Conservation (phyloP, 257 asterid species). For the Knoxia roxburghii region DNA sequence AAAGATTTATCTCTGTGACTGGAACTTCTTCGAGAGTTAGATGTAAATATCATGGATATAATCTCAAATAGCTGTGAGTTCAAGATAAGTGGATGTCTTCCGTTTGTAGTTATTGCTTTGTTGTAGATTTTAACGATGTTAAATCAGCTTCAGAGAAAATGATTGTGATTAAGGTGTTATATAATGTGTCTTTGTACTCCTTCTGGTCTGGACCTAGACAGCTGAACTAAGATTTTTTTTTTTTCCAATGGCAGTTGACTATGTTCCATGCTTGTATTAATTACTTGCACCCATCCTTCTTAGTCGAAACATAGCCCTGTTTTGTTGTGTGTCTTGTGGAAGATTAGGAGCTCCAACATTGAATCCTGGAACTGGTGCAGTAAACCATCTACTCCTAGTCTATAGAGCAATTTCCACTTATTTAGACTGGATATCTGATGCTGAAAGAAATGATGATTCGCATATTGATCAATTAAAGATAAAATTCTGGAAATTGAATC, state of each 20-base stretch:
- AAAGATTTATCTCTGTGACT: constrained; percentile 10
- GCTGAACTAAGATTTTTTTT: background rate
- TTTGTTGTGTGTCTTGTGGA: background rate
- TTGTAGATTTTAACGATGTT: background rate
- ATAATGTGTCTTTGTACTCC: background rate
- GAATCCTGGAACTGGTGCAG: background rate
- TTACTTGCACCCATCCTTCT: background rate
- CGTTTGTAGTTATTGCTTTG: background rate
- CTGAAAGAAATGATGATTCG: background rate
- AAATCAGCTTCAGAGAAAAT: background rate
- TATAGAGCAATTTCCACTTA: background rate
- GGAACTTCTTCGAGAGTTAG: constrained; percentile 2
- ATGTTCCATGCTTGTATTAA: background rate
- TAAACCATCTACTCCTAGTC: background rate
- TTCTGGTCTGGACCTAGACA: background rate
- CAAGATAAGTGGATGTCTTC: background rate
- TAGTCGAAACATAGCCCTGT: background rate
- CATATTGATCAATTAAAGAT: constrained; percentile 1
- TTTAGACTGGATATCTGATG: background rate
- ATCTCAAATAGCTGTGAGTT: background rate
- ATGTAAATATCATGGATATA: background rate
- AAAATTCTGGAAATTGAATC: constrained; percentile 17
- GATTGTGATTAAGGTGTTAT: background rate
- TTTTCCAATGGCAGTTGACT: background rate
- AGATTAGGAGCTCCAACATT: background rate